phyloP scores from a whole-genome alignment of 805 yeast genomes.

The Ogataea saltuana region DNA sequence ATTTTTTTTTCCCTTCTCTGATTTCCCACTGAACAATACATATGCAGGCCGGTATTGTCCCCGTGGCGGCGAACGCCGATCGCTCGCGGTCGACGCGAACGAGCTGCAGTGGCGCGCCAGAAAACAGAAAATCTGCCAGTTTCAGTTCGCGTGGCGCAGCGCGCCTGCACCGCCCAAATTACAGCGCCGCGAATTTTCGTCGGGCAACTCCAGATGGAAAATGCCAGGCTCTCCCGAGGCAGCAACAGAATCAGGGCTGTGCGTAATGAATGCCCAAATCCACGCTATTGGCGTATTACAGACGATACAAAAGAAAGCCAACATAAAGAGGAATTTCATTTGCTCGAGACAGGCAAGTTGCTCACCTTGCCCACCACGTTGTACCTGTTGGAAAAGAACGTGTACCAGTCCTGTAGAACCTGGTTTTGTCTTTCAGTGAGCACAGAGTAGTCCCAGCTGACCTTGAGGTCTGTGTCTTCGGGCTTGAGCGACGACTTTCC shows the following conservation, averaged over 20 bases:
- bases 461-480: slow-evolving; percentile 45
- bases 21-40: slow-evolving; percentile 1
- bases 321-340: too few species aligned
- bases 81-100: background rate
- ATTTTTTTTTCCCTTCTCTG: background rate
- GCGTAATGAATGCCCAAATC: too few species aligned
- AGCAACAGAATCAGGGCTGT: too few species aligned
- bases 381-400: slow-evolving; percentile 57
- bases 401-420: slow-evolving; percentile 74
- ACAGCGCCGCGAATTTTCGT: too few species aligned
- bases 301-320: too few species aligned
- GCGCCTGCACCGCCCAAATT: too few species aligned
- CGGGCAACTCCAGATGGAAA: too few species aligned
- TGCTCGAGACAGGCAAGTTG: slow-evolving; percentile 28
- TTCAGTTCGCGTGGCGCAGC: background rate
- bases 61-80: background rate
- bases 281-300: background rate
- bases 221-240: too few species aligned
- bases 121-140: background rate
- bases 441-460: slow-evolving; percentile 50
- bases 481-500: slow-evolving; percentile 65
- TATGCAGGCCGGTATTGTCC: background rate
- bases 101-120: too few species aligned
- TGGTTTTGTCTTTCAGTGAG: slow-evolving; percentile 60
- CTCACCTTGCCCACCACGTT: slow-evolving; percentile 44